These are phyloP conservation scores for Saccharomycopsis synnaedendra DNA, from an alignment of 805 yeast species.

Conservation along the genomic window DNA sequence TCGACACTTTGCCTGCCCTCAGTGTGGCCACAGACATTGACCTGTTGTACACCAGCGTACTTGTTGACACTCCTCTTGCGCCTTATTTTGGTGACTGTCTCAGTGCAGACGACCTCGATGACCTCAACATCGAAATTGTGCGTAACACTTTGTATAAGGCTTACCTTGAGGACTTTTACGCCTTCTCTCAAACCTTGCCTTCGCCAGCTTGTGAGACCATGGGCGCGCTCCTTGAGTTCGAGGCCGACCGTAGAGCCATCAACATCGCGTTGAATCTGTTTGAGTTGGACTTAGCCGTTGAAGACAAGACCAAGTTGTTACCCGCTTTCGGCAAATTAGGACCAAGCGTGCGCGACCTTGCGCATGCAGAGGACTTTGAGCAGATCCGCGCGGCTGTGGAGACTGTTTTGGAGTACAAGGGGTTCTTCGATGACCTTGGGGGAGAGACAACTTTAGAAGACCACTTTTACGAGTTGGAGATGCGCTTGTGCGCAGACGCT, in stretches of 20 bases:
- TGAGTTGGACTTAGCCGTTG: conserved; percentile 66
- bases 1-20: conserved; percentile 91
- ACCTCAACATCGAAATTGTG: conserved; percentile 87
- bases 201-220: conserved; percentile 75
- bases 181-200: conserved; percentile 54
- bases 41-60: conserved; percentile 82
- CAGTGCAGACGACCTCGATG: conserved; percentile 78
- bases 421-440: conserved; percentile 33
- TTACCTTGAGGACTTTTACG: conserved; percentile 76
- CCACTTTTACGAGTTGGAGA: conserved; percentile 84
- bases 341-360: conserved; percentile 34
- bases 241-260: conserved; percentile 90
- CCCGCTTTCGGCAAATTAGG: conserved; percentile 76
- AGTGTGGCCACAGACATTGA: conserved; percentile 92
- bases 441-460: conserved; percentile 64
- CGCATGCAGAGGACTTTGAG: conserved; percentile 78
- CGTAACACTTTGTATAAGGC: conserved; percentile 89
- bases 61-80: conserved; percentile 95
- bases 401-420: conserved; percentile 54
- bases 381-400: conserved; percentile 58
- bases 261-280: conserved; percentile 87
- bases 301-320: conserved; percentile 58
- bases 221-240: conserved; percentile 70
- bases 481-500: conserved; percentile 85
- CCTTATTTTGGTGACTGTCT: conserved; percentile 90